Evolutionary conservation across 345 rosid genomes (phyloP), one percentile per base, ranked within the genome.

Genomic region (Adansonia digitata): DNA sequence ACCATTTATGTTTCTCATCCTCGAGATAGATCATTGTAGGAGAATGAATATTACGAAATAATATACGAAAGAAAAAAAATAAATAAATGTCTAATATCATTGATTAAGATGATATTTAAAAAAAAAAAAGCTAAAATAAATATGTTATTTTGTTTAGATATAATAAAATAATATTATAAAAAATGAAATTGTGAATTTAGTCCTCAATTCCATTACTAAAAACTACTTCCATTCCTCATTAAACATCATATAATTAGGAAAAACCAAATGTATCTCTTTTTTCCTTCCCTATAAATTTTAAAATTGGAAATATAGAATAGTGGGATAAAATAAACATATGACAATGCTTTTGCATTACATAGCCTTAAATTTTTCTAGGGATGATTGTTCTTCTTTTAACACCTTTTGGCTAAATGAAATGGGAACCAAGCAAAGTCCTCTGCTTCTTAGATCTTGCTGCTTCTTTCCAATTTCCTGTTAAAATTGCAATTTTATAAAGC

Each of bases 391-490:
- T 72, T 80, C 82, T 42, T 57, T 77, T 5, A 78, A 61, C 71
- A 73, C 78, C 48, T 62, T 77, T 66, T 82, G 77, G 52, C 79
- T 48, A 1, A 75, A 53, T 67, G 89, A 80, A 29, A 78, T 43
- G 5, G 93, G 89, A 76, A 86, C 83, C 81, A 90, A 82, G 77
- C 94, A 90, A 26, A 90, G 80, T 5, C 90, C 94, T 81, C 83
- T 76, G 75, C 83, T 82, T 75, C 81, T 74, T 20, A 87, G 78
- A 74, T 82, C 86, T 40, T 29, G 14, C 52, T 71, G 26, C 48
- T 76, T 49, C 31, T 22, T 81, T 71, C 74, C 77, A 5, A 14
- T 55, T 64, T 79, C 85, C 88, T 84, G 84, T 26, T 53, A 3
- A 51, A 15, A 66, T 6, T 49, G 26, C 17, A 56, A 55, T 9